A percentile compares a stretch with the other conserved stretches of the same genome.
Evolutionary conservation across 2,329 filamentous ascomycete genomes (phyloP).

Genomic region (Paecilomyces fulvus): DNA sequence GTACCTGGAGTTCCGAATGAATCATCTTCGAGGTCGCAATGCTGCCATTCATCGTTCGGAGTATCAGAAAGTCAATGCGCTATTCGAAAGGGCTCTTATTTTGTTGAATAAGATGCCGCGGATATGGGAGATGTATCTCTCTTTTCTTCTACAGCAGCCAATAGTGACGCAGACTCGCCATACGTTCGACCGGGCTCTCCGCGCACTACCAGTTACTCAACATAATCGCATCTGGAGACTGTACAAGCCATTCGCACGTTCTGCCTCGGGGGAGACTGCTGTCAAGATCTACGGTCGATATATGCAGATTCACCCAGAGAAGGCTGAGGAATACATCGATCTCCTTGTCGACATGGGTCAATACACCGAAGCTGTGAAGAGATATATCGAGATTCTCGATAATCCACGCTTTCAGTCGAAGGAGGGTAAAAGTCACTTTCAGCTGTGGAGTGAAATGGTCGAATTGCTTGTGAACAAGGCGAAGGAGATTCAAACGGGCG

Average conservation of each 20-base stretch:
- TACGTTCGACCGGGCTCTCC: conserved; percentile 84
- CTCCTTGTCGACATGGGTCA: conserved; percentile 70
- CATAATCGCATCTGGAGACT: conserved; percentile 93
- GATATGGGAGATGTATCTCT: conserved; percentile 97
- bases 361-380: conserved; percentile 84
- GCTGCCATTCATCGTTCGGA: conserved; percentile 70
- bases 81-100: conserved; percentile 88
- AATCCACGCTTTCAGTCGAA: conserved; percentile 87
- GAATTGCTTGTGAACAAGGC: conserved; percentile 89
- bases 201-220: conserved; percentile 86
- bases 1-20: conserved; percentile 79
- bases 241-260: conserved; percentile 85
- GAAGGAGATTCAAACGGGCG: conserved; percentile 69
- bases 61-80: conserved; percentile 85
- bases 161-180: conserved; percentile 76
- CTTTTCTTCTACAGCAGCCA: conserved; percentile 85
- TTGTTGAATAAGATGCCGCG: conserved; percentile 97
- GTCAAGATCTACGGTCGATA: conserved; percentile 92
- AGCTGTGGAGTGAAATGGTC: conserved; percentile 97
- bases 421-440: conserved; percentile 87
- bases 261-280: conserved; percentile 79
- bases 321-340: conserved; percentile 91
- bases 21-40: conserved; percentile 75
- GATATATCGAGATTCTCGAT: conserved; percentile 87
- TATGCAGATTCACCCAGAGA: conserved; percentile 94